Evolutionary conservation across 148 eudicot genomes (phyloP).

Genomic region (Vaccinium darrowii): DNA sequence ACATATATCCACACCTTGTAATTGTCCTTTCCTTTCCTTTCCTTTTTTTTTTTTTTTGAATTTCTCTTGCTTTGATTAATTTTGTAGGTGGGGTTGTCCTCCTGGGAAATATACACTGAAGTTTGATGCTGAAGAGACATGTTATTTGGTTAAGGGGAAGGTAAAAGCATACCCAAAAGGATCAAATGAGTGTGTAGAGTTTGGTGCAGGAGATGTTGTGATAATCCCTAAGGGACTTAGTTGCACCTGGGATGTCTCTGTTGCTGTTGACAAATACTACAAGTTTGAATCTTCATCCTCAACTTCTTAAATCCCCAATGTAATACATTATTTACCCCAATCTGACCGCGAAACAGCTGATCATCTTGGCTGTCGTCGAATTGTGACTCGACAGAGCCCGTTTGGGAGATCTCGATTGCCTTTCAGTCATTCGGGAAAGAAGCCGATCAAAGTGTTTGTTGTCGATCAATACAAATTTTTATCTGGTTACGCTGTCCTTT

Average conservation of each 20-base stretch:
- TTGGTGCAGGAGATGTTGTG: slow-evolving; percentile 73
- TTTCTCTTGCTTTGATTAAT: neutral
- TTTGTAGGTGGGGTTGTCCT: slow-evolving; percentile 54
- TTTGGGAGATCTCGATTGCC: no score
- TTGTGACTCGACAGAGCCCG: no score
- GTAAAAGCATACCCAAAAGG: slow-evolving; percentile 55
- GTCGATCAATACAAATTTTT: neutral
- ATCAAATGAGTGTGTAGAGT: slow-evolving; percentile 46
- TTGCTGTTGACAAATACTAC: slow-evolving; percentile 72
- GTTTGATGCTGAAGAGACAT: slow-evolving; percentile 74
- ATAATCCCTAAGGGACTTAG: slow-evolving; percentile 54
- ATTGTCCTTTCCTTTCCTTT: no score
- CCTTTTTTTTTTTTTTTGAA: neutral
- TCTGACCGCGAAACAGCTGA: no score
- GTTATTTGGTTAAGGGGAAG: slow-evolving; percentile 66
- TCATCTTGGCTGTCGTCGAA: no score
- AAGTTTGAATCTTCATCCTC: slow-evolving; percentile 43
- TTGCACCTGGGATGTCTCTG: slow-evolving; percentile 78
- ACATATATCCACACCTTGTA: no score
- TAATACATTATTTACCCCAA: neutral
- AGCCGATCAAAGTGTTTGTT: neutral
- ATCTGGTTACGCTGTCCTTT: neutral
- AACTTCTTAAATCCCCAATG: neutral
- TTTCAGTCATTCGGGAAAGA: neutral
- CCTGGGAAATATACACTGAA: slow-evolving; percentile 64